Percentiles rank a stretch among this genome's conserved stretches.
Evolutionary conservation across 305 asterid genomes (phyloP).

Genomic region (Caryopteris hybrid): DNA sequence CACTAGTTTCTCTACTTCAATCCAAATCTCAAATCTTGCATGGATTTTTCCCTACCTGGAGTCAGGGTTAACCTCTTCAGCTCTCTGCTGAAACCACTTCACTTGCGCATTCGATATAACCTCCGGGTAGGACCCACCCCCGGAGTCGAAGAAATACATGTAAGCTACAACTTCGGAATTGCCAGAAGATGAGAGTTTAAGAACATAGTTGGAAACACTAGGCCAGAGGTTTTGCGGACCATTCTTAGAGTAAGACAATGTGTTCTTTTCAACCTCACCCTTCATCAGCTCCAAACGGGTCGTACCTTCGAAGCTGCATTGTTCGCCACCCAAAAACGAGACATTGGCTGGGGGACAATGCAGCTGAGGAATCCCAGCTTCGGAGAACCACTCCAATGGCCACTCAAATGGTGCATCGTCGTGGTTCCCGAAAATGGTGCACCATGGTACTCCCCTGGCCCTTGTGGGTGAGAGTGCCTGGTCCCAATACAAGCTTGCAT

Average conservation of each 20-base stretch:
- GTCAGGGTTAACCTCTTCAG: constrained; percentile 58
- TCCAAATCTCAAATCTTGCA: no score
- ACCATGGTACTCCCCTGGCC: constrained; percentile 66
- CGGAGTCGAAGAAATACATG: constrained; percentile 88
- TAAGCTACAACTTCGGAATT: constrained; percentile 38
- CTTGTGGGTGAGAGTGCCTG: constrained; percentile 75
- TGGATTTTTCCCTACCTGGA: constrained; percentile 42
- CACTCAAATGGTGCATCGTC: constrained; percentile 85
- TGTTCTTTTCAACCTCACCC: constrained; percentile 37
- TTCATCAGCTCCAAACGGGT: constrained; percentile 65
- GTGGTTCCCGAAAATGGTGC: constrained; percentile 82
- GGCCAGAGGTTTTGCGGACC: constrained; percentile 82
- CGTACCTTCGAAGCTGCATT: constrained; percentile 75
- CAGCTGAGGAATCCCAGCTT: constrained; percentile 60
- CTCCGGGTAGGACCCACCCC: constrained; percentile 91
- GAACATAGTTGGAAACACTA: constrained; percentile 76
- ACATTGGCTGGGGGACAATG: constrained; percentile 31
- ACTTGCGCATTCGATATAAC: constrained; percentile 72
- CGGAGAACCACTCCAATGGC: constrained; percentile 93
- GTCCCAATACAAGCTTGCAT: constrained; percentile 85
- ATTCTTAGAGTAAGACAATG: constrained; percentile 38
- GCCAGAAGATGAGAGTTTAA: constrained; percentile 46
- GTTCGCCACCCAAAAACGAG: constrained; percentile 28
- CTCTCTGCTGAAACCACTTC: constrained; percentile 61
- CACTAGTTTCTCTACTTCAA: no score